Evolutionary conservation across 2,329 filamentous ascomycete species (phyloP).

Genomic region (Ophiocordyceps camponoti-rufipedis): DNA sequence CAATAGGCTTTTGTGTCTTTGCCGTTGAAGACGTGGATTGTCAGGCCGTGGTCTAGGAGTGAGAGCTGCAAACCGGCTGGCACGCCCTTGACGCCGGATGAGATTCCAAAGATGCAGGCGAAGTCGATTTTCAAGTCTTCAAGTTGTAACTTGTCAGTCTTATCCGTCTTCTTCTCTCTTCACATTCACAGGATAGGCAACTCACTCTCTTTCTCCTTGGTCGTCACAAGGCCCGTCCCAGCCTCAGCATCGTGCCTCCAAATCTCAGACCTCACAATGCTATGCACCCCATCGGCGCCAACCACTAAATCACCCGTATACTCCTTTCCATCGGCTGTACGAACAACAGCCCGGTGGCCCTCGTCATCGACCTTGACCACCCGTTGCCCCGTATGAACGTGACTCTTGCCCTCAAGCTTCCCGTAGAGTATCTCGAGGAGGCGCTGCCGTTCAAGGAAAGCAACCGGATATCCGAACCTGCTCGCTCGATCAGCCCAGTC

Average conservation of each 20-base stretch:
- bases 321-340: conserved; percentile 11
- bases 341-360: conserved; percentile 8
- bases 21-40: conserved; percentile 11
- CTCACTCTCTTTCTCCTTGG: conserved; percentile 4
- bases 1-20: conserved; percentile 13
- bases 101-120: conserved; percentile 17
- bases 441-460: conserved; percentile 17
- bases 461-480: conserved; percentile 11
- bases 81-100: conserved; percentile 8
- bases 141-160: background rate
- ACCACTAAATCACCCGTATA: conserved; percentile 15
- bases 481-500: background rate
- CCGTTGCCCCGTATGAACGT: conserved; percentile 5
- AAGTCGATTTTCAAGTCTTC: conserved; percentile 7
- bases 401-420: conserved; percentile 11
- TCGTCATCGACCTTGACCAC: conserved; percentile 4
- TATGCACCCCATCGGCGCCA: conserved; percentile 21
- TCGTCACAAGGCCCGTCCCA: conserved; percentile 7
- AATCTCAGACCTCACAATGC: conserved; percentile 12
- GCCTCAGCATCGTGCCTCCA: conserved; percentile 6
- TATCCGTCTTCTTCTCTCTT: background rate
- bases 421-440: conserved; percentile 15
- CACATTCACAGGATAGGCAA: no score
- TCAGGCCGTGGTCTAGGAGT: conserved; percentile 7
- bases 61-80: conserved; percentile 5